phyloP scores from a whole-genome alignment of 2,329 filamentous ascomycete genomes.

The Penicillium hesseltinei region DNA sequence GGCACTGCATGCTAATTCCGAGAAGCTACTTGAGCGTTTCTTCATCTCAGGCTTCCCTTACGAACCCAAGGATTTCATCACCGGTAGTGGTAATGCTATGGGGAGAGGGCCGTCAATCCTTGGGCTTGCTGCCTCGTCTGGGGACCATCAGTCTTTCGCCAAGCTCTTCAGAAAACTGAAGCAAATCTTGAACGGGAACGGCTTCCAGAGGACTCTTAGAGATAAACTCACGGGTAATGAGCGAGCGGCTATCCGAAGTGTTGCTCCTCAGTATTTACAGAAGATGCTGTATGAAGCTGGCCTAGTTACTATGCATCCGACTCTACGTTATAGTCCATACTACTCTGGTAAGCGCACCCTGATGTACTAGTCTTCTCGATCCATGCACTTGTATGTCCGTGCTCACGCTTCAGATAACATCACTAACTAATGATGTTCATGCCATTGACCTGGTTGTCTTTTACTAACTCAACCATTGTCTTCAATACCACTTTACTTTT shows the following conservation, averaged over 20 bases:
- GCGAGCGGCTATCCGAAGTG: not conserved
- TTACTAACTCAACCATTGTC: not conserved
- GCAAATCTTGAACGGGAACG: not conserved
- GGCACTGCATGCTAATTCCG: not conserved
- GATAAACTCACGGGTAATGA: not conserved
- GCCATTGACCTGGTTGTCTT: not conserved
- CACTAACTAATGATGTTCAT: not conserved
- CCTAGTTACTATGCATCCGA: not conserved
- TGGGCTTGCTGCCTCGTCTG: not conserved
- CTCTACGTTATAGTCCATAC: not conserved
- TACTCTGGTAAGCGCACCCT: not conserved
- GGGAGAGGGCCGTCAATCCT: not conserved
- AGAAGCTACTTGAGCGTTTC: not conserved
- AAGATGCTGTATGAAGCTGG: not conserved
- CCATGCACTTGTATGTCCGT: not conserved
- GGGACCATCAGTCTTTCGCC: not conserved
- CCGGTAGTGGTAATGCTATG: not conserved
- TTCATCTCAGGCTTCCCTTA: not conserved
- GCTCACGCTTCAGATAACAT: not conserved
- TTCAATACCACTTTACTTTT: not conserved
- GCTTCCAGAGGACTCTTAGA: not conserved
- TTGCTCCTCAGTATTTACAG: not conserved
- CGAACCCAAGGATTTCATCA: not conserved
- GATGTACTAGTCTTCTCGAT: not conserved
- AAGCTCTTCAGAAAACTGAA: not conserved